Evolutionary conservation across 2,329 filamentous ascomycete species (phyloP), one percentile per base, ranked within the genome.

Genomic region (Verruconis gallopava): DNA sequence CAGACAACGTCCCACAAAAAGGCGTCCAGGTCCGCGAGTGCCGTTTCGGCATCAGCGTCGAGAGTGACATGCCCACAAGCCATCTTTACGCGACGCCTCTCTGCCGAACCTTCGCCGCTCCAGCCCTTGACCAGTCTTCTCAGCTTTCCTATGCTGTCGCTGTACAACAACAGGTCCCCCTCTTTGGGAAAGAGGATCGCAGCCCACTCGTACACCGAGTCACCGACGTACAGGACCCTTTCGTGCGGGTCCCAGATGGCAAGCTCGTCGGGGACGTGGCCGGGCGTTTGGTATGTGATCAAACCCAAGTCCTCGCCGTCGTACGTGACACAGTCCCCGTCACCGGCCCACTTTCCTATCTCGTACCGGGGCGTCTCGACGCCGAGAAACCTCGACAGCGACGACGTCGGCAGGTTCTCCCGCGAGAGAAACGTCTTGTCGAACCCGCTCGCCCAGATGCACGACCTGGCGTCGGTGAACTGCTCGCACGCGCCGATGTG

Each of bases 241-340:
- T 68, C 64, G 1, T 57, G 50, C 6, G 57, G 50, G 38, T 69
- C 67, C 48, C 65, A 70, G 50, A 63, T 62, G 1, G 65, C 64
- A 2, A 69, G 46, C 12, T 61, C 57, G 45, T 68, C 65, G 0
- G 65, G 66, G 0, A 64, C 68, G 47, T 69, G 65, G 12, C 67
- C 67, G 2, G 66, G 65, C 0, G 64, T 63, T 15, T 68, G 63
- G 5, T 68, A 52, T 19, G 68, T 56, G n/a, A 55, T 59, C 20
- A 69, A 54, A 1, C 55, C 53, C 11, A 67, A 53, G 9, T 51
- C 48, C 17, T 51, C 46, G 9, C 36, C 44, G 18, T 45, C 39
- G 25, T 45, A 50, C 4, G 44, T 39, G 4, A 67, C 50, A 15
- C 49, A 48, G 25, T 61, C 55, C 14, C 59, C 54, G 28, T 67